Percentiles rank a stretch among this genome's conserved stretches.
Conservation (phyloP, 495 filamentous ascomycete species). For the Chaetomidium leptoderma region DNA sequence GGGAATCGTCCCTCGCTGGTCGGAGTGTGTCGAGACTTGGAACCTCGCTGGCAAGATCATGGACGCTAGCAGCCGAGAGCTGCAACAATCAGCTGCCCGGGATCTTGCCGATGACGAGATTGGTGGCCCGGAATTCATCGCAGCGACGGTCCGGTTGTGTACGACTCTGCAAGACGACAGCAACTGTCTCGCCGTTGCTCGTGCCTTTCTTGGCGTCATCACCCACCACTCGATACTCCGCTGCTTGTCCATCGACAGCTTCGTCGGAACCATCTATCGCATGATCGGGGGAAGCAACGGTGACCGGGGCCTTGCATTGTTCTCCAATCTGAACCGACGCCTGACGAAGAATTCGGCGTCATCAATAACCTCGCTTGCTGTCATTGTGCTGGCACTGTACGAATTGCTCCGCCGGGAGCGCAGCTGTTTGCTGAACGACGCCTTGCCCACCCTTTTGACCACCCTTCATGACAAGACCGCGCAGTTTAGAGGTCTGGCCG, state of each 20-base stretch:
- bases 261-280: slow-evolving; percentile 14
- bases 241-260: slow-evolving; percentile 13
- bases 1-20: neutral
- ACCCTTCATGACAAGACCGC: neutral
- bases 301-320: slow-evolving; percentile 3
- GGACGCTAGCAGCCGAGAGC: neutral
- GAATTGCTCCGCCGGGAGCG: slow-evolving; percentile 15
- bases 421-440: slow-evolving; percentile 11
- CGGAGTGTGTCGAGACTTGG: neutral
- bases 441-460: neutral
- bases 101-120: slow-evolving; percentile 16
- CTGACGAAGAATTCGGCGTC: neutral
- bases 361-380: neutral
- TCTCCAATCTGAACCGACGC: neutral
- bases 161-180: neutral
- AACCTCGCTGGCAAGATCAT: neutral
- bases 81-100: slow-evolving; percentile 8
- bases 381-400: slow-evolving; percentile 1
- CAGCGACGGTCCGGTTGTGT: neutral
- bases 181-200: neutral
- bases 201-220: neutral
- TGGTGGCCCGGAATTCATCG: neutral
- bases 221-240: slow-evolving; percentile 12
- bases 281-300: slow-evolving; percentile 10
- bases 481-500: neutral